These are phyloP conservation scores for Sechiopsis laciniata DNA, from an alignment of 306 rosid genomes.

Conservation along the genomic window DNA sequence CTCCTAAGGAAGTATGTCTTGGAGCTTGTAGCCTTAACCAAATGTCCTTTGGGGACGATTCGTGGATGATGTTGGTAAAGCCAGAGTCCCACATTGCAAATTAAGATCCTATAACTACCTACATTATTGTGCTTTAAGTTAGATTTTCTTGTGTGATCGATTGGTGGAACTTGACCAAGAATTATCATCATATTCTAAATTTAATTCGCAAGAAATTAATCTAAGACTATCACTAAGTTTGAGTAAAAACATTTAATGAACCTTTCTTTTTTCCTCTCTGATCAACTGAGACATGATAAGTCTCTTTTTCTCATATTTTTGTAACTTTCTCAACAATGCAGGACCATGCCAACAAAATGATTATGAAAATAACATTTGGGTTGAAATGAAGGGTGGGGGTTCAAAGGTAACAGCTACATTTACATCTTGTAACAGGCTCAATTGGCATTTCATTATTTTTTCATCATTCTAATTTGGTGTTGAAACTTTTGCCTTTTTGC, in stretches of 20 bases:
- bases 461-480: too few species aligned
- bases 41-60: too few species aligned
- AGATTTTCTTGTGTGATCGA: neutral
- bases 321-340: neutral
- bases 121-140: neutral
- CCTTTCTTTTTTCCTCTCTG: neutral
- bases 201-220: neutral
- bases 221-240: neutral
- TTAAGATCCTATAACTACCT: neutral
- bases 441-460: neutral
- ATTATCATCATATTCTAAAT: neutral
- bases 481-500: neutral
- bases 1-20: too few species aligned
- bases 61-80: neutral
- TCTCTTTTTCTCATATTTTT: neutral
- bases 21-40: too few species aligned
- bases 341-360: neutral
- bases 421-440: neutral
- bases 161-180: neutral
- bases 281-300: neutral
- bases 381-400: too few species aligned
- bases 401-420: neutral
- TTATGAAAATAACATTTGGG: neutral
- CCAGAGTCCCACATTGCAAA: neutral
- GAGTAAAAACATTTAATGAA: neutral